Percentiles rank a stretch among this genome's conserved stretches.
These are phyloP conservation scores for Penicillium sp. DNA, from an alignment of 2,329 filamentous ascomycete genomes.

Conservation along the genomic window DNA sequence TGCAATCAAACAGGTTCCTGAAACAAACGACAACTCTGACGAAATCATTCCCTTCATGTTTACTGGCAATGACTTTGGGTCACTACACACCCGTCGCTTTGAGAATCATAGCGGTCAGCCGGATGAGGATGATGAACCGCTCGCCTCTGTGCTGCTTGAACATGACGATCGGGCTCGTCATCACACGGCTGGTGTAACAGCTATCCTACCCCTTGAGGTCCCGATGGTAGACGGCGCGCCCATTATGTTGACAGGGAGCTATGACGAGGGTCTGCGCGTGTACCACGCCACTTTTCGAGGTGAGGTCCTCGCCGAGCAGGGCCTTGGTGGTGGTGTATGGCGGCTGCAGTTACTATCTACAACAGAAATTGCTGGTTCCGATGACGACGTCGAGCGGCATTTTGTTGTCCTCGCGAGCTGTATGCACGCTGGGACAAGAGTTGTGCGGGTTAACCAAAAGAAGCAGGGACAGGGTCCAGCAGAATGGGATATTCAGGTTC, in stretches of 20 bases:
- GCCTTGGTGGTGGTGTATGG: slow-evolving; percentile 84
- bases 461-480: slow-evolving; percentile 33
- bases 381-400: slow-evolving; percentile 14
- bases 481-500: slow-evolving; percentile 61
- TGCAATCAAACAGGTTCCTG: slow-evolving; percentile 11
- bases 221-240: slow-evolving; percentile 46
- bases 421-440: slow-evolving; percentile 81
- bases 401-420: slow-evolving; percentile 75
- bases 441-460: slow-evolving; percentile 52
- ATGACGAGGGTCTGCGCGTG: slow-evolving; percentile 80
- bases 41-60: slow-evolving; percentile 31
- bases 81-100: slow-evolving; percentile 34
- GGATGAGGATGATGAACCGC: slow-evolving; percentile 12
- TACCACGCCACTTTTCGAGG: slow-evolving; percentile 41
- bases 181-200: slow-evolving; percentile 82
- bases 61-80: slow-evolving; percentile 42
- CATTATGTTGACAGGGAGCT: slow-evolving; percentile 80
- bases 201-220: slow-evolving; percentile 69
- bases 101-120: slow-evolving; percentile 17
- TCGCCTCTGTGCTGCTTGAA: slow-evolving; percentile 21
- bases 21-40: neutral
- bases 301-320: slow-evolving; percentile 60
- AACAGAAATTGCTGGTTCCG: neutral
- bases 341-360: slow-evolving; percentile 61
- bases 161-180: slow-evolving; percentile 53